Percentiles rank a stretch among this genome's conserved stretches.
Evolutionary conservation across 768 basidiomycete species (phyloP).

Genomic region (Rhodotorula graminis): DNA sequence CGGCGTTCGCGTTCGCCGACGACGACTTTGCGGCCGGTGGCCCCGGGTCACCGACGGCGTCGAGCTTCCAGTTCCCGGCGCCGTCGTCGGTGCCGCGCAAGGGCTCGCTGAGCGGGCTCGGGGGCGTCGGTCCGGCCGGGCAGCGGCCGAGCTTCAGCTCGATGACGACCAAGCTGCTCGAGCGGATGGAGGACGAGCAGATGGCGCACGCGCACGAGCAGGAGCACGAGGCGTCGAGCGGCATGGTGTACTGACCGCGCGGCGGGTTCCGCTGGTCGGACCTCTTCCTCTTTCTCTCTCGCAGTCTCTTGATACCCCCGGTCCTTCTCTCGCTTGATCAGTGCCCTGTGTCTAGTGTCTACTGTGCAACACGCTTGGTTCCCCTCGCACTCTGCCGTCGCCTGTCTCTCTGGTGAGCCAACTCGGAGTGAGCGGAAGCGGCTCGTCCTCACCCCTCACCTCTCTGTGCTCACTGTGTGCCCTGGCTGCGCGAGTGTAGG

Average conservation of each 20-base stretch:
- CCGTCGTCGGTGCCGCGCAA: background rate
- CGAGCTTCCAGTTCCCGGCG: slow-evolving; percentile 1
- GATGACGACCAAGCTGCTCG: slow-evolving; percentile 20
- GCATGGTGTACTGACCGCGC: background rate
- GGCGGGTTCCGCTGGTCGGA: no score
- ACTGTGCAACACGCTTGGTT: background rate
- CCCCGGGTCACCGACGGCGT: background rate
- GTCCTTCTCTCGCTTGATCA: no score
- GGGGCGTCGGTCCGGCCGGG: background rate
- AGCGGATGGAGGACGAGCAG: slow-evolving; percentile 18
- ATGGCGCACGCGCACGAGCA: background rate
- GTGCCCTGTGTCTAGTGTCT: background rate
- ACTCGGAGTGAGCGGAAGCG: no score
- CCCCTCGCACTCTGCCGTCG: no score
- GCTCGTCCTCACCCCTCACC: background rate
- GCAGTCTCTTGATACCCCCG: background rate
- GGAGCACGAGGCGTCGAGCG: background rate
- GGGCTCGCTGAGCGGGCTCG: slow-evolving; percentile 20
- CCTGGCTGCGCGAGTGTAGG: background rate
- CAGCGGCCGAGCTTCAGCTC: slow-evolving; percentile 7
- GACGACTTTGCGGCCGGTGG: slow-evolving; percentile 5
- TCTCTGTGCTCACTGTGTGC: background rate
- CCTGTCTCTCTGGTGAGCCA: background rate
- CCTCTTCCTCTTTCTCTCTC: background rate
- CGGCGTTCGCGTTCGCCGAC: slow-evolving; percentile 8